phyloP scores from a whole-genome alignment of 2,329 filamentous ascomycete species.

The Dactylellina haptotyla region DNA sequence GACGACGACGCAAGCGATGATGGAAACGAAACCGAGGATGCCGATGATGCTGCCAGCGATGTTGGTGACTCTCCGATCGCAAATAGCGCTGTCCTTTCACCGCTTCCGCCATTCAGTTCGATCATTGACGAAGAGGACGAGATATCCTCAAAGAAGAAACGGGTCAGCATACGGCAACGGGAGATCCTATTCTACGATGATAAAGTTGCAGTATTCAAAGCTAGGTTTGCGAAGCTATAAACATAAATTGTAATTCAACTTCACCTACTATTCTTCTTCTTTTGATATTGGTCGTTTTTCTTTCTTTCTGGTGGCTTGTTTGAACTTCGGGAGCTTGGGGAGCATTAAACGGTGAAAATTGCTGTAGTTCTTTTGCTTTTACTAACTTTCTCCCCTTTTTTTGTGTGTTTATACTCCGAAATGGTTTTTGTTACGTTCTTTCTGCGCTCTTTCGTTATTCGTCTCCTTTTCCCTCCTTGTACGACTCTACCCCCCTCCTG shows the following conservation, averaged over 20 bases:
- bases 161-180: conserved; percentile 70
- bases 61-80: conserved; percentile 17
- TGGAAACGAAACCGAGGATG: conserved; percentile 60
- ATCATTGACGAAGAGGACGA: conserved; percentile 64
- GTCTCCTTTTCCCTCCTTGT: neutral
- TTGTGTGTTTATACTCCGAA: neutral
- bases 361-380: neutral
- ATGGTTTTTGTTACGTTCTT: neutral
- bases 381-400: neutral
- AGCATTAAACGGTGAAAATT: neutral
- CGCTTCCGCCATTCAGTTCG: conserved; percentile 65
- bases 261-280: neutral
- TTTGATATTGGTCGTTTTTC: neutral
- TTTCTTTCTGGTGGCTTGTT: neutral
- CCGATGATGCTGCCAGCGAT: conserved; percentile 56
- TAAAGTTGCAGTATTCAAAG: conserved; percentile 82
- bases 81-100: conserved; percentile 58
- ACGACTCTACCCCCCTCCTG: neutral
- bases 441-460: neutral
- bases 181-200: conserved; percentile 89
- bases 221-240: conserved; percentile 63
- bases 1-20: conserved; percentile 58
- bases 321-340: neutral
- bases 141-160: conserved; percentile 60
- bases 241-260: no score